Conservation (phyloP, 2,329 filamentous ascomycete genomes). For the Rhynchosporium secalis region DNA sequence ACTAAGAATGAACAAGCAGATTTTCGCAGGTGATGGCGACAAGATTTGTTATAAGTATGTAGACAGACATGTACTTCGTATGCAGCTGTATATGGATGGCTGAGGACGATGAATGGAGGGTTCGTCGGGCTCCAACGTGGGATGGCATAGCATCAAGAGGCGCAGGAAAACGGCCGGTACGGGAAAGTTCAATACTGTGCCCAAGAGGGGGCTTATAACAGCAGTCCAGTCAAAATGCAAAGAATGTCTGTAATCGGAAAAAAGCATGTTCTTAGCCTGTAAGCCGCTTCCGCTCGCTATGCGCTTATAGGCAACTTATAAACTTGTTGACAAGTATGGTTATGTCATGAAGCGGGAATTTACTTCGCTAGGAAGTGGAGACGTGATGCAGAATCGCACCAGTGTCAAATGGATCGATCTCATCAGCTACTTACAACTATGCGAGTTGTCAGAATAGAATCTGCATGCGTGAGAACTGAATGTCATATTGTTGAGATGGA, state of each 20-base stretch:
- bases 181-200: background rate
- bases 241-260: background rate
- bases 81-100: constrained; percentile 3
- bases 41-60: background rate
- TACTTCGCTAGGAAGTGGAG: background rate
- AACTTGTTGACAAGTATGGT: background rate
- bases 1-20: background rate
- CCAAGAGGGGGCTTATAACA: background rate
- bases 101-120: background rate
- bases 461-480: background rate
- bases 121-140: constrained; percentile 12
- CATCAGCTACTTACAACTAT: background rate
- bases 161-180: background rate
- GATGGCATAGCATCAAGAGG: background rate
- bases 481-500: background rate
- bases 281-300: constrained; percentile 6
- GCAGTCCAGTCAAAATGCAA: constrained; percentile 1
- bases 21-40: background rate
- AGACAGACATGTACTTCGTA: background rate
- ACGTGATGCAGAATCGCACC: constrained; percentile 5
- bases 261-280: background rate
- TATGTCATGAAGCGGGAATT: constrained; percentile 9
- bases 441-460: background rate
- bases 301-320: background rate
- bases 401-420: background rate